Percentiles rank a stretch among this genome's conserved stretches.
These are phyloP conservation scores for Aspergillus cejpii DNA, from an alignment of 2,329 filamentous ascomycete genomes.

Conservation along the genomic window DNA sequence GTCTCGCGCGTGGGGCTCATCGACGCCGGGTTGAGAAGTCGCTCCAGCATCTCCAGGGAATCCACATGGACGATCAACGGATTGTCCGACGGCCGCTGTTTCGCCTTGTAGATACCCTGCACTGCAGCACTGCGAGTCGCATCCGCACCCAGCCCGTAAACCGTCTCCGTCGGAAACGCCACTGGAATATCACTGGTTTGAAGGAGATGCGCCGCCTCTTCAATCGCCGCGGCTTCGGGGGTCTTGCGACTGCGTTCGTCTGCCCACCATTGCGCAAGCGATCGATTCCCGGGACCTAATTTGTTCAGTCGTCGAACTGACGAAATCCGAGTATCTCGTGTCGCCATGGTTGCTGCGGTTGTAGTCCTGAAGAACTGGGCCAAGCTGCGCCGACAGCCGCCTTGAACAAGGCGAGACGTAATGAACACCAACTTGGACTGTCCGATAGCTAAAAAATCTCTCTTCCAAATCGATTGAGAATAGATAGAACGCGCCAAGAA, in stretches of 20 bases:
- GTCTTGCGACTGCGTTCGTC: constrained; percentile 33
- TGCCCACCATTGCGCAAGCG: constrained; percentile 38
- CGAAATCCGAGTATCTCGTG: constrained; percentile 30
- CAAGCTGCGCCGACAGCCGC: constrained; percentile 27
- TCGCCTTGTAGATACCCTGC: constrained; percentile 84
- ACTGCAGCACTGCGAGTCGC: constrained; percentile 80
- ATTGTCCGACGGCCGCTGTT: constrained; percentile 87
- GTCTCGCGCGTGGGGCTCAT: constrained; percentile 26
- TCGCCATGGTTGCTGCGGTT: constrained; percentile 18
- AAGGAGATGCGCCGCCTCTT: constrained; percentile 60
- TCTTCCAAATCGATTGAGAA: too few relatives aligned
- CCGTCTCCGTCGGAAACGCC: constrained; percentile 94
- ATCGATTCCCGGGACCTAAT: constrained; percentile 27
- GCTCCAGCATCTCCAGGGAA: constrained; percentile 68
- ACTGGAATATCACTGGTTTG: constrained; percentile 65
- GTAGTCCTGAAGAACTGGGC: constrained; percentile 19
- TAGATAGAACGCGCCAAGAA: neutral
- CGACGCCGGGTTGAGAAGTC: constrained; percentile 47
- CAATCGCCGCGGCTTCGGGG: constrained; percentile 48
- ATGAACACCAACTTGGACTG: constrained; percentile 25
- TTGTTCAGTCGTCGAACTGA: constrained; percentile 36
- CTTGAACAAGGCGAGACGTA: constrained; percentile 23
- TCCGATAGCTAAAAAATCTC: neutral
- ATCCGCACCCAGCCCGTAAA: constrained; percentile 95
- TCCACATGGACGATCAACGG: constrained; percentile 89